Evolutionary conservation across 768 basidiomycete genomes (phyloP).

Genomic region (Russula sp.): DNA sequence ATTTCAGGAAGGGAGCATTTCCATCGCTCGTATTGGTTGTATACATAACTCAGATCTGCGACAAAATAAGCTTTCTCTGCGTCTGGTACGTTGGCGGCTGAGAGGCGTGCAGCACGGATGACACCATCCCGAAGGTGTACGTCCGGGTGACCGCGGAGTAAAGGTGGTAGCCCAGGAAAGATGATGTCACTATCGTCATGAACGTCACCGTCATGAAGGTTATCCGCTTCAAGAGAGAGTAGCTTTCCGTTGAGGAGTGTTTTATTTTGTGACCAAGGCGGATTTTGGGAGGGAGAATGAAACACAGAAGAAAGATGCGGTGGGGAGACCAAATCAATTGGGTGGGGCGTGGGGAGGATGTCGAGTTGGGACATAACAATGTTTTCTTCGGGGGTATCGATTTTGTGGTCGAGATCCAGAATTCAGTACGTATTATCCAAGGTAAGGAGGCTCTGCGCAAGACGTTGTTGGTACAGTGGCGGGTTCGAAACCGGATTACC

Average conservation of each 20-base stretch:
- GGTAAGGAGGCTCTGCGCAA: neutral
- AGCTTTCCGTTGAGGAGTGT: neutral
- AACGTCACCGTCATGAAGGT: neutral
- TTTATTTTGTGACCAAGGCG: neutral
- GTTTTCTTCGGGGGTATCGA: neutral
- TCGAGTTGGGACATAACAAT: conserved; percentile 53
- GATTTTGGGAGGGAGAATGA: conserved; percentile 26
- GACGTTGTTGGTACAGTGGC: conserved; percentile 20
- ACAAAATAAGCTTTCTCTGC: conserved; percentile 97
- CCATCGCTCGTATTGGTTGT: conserved; percentile 83
- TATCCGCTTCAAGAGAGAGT: neutral
- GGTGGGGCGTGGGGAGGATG: conserved; percentile 36
- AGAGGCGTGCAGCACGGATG: conserved; percentile 51
- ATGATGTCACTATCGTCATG: conserved; percentile 34
- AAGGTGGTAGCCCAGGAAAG: conserved; percentile 60
- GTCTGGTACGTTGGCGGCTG: conserved; percentile 51
- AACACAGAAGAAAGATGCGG: conserved; percentile 12
- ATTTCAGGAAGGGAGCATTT: conserved; percentile 67
- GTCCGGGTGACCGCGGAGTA: conserved; percentile 63
- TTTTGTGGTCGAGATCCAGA: conserved; percentile 12
- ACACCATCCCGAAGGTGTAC: conserved; percentile 74
- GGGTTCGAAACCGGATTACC: conserved; percentile 47
- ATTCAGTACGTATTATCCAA: neutral
- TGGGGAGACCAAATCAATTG: conserved; percentile 31
- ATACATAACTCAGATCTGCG: conserved; percentile 86